These are phyloP conservation scores for Bruguiera parviflora DNA, from an alignment of 345 rosid species.

Conservation along the genomic window DNA sequence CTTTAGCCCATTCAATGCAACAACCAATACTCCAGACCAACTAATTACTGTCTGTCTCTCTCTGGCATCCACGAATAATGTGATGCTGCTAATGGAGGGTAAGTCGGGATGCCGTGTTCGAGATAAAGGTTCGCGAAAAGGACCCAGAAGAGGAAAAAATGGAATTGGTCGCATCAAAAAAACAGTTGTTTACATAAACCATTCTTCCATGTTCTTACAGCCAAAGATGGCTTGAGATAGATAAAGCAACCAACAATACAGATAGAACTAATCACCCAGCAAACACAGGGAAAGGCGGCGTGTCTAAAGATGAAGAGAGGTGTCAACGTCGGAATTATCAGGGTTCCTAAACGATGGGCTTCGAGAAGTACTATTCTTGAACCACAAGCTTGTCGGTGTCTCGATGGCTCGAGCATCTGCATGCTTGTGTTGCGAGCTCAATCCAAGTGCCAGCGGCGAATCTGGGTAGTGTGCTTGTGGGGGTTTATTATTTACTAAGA, in stretches of 20 bases:
- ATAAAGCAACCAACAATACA: conserved; percentile 2
- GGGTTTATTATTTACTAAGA: conserved; percentile 13
- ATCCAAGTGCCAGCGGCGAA: conserved; percentile 46
- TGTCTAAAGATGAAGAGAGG: conserved; percentile 65
- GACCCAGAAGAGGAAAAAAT: not conserved
- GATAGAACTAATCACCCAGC: not conserved
- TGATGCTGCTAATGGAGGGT: no score
- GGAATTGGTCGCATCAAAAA: not conserved
- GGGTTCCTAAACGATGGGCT: conserved; percentile 25
- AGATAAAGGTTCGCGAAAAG: not conserved
- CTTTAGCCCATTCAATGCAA: no score
- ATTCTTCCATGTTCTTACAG: conserved; percentile 16
- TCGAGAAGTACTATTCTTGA: conserved; percentile 16
- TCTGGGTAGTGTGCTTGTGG: conserved; percentile 23
- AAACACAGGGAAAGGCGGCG: not conserved
- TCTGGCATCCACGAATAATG: no score
- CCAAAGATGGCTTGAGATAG: not conserved
- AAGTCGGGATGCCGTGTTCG: no score
- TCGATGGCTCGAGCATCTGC: conserved; percentile 16
- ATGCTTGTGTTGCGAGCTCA: conserved; percentile 26
- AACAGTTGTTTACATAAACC: not conserved
- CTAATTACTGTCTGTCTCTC: no score
- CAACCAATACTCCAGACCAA: no score
- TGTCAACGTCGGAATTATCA: conserved; percentile 61
- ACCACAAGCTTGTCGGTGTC: conserved; percentile 31